Evolutionary conservation across 2,329 filamentous ascomycete species (phyloP).

Genomic region (Cyphellophora europaea): DNA sequence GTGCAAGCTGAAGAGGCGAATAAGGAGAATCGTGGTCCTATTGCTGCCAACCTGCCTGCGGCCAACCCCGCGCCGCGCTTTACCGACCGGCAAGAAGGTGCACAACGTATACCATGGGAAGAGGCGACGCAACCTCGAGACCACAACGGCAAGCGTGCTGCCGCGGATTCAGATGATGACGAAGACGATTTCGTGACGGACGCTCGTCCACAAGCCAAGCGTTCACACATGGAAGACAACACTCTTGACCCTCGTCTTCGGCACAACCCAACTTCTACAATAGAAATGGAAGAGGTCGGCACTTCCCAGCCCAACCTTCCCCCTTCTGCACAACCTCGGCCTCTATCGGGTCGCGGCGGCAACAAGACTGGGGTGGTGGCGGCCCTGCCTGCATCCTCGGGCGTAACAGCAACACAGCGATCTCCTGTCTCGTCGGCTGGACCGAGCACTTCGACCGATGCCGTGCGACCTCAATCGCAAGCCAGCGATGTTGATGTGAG

Average conservation of each 20-base stretch:
- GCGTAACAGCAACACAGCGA: too few relatives aligned
- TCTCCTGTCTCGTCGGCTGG: too few relatives aligned
- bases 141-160: background rate
- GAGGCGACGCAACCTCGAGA: background rate
- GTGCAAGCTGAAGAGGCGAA: too few relatives aligned
- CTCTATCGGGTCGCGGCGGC: too few relatives aligned
- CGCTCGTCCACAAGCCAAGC: background rate
- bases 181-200: conserved; percentile 1
- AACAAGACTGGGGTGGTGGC: too few relatives aligned
- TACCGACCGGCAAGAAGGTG: background rate
- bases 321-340: background rate
- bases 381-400: too few relatives aligned
- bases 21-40: too few relatives aligned
- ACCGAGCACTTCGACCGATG: background rate
- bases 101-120: background rate
- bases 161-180: conserved; percentile 1
- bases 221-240: background rate
- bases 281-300: background rate
- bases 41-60: too few relatives aligned
- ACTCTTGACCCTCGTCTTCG: background rate
- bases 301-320: background rate
- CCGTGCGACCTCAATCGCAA: background rate
- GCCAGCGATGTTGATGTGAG: background rate
- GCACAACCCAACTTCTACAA: background rate
- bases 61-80: too few relatives aligned